A percentile compares a stretch with the other conserved stretches of the same genome.
These are phyloP conservation scores for Diaporthe destruens DNA, from an alignment of 2,329 filamentous ascomycete genomes.

Conservation along the genomic window DNA sequence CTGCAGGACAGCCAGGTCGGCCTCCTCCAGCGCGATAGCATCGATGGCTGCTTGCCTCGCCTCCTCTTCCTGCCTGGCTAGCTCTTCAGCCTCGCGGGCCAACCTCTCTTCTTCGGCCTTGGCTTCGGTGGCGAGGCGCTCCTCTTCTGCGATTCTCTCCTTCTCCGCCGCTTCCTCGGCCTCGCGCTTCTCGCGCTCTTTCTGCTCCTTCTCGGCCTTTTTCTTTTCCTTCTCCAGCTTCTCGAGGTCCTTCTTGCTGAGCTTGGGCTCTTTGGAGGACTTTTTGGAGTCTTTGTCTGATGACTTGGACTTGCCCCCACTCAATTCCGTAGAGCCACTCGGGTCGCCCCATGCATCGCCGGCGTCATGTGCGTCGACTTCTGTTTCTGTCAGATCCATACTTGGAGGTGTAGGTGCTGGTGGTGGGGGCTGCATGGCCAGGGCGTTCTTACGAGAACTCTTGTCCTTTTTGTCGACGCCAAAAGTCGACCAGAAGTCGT, in stretches of 20 bases:
- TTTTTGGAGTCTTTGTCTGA: slow-evolving; percentile 52
- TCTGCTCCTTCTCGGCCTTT: slow-evolving; percentile 47
- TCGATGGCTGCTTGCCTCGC: slow-evolving; percentile 40
- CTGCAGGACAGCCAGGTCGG: slow-evolving; percentile 39
- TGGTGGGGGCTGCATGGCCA: slow-evolving; percentile 57
- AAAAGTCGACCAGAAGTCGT: slow-evolving; percentile 57
- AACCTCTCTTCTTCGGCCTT: slow-evolving; percentile 38
- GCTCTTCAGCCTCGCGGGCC: slow-evolving; percentile 40
- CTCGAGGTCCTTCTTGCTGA: slow-evolving; percentile 60
- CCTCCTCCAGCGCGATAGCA: slow-evolving; percentile 40
- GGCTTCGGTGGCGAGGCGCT: slow-evolving; percentile 40
- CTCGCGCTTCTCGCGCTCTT: slow-evolving; percentile 39
- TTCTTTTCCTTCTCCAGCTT: slow-evolving; percentile 48
- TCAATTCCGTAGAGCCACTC: slow-evolving; percentile 43
- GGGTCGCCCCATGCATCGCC: slow-evolving; percentile 52
- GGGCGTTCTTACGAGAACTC: slow-evolving; percentile 52
- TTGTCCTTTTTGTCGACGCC: slow-evolving; percentile 59
- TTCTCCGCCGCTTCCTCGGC: slow-evolving; percentile 40
- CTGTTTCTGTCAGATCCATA: slow-evolving; percentile 60
- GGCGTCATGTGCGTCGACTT: slow-evolving; percentile 49
- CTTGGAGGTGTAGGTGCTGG: slow-evolving; percentile 62
- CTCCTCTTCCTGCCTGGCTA: slow-evolving; percentile 37
- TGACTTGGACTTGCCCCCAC: slow-evolving; percentile 54
- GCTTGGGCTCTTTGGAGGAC: slow-evolving; percentile 55
- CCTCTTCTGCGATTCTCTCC: slow-evolving; percentile 39